Percentiles rank a stretch among this genome's conserved stretches.
These are phyloP conservation scores for Nigrospora oryzae DNA, from an alignment of 2,329 filamentous ascomycete species.

Conservation along the genomic window DNA sequence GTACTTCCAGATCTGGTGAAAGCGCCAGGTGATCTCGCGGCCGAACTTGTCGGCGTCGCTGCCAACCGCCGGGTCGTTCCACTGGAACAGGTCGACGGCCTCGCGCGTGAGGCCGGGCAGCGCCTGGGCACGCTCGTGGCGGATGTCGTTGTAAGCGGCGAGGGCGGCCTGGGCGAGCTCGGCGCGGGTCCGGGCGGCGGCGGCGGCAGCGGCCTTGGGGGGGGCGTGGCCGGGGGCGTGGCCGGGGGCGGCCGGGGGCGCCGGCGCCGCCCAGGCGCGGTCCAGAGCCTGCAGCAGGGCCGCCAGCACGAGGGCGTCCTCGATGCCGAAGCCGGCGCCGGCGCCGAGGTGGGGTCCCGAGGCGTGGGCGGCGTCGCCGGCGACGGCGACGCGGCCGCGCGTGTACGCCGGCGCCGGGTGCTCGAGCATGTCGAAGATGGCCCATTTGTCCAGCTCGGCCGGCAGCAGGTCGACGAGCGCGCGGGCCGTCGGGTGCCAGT, in stretches of 20 bases:
- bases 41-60: slow-evolving; percentile 12
- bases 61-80: slow-evolving; percentile 11
- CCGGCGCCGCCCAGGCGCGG: no score
- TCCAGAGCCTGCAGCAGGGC: slow-evolving; percentile 18
- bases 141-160: slow-evolving; percentile 15
- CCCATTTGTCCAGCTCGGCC: slow-evolving; percentile 43
- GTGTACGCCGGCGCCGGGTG: slow-evolving; percentile 35
- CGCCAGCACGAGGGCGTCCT: slow-evolving; percentile 39
- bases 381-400: slow-evolving; percentile 33
- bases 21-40: slow-evolving; percentile 9
- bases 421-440: slow-evolving; percentile 42
- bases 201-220: no score
- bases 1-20: slow-evolving; percentile 20
- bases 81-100: slow-evolving; percentile 20
- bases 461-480: slow-evolving; percentile 34
- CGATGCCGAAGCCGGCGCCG: slow-evolving; percentile 47
- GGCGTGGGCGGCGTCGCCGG: slow-evolving; percentile 51
- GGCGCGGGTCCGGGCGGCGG: background rate
- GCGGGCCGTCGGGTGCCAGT: slow-evolving; percentile 30
- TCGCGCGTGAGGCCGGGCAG: slow-evolving; percentile 19
- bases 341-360: slow-evolving; percentile 45
- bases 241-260: no score
- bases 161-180: slow-evolving; percentile 15
- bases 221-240: no score
- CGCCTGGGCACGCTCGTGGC: slow-evolving; percentile 21